A percentile compares a stretch with the other conserved stretches of the same genome.
These are phyloP conservation scores for Taphrina flavorubra DNA, from an alignment of 1,139 yeast genomes.

Conservation along the genomic window DNA sequence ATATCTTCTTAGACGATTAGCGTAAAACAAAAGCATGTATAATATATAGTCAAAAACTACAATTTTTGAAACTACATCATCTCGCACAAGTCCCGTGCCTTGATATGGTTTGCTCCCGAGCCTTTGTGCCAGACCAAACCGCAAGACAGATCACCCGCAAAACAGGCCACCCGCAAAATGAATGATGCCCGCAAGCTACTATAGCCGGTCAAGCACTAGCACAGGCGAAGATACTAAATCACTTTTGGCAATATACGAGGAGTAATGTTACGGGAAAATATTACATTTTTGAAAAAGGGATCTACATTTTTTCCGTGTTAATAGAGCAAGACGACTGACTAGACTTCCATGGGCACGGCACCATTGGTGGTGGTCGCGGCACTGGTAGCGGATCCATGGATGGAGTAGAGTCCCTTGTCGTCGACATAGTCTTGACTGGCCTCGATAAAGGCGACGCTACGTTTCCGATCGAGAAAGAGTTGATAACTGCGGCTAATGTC, in stretches of 20 bases:
- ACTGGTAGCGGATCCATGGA: background rate
- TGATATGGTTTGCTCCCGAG: too few relatives aligned
- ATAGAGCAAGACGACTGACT: background rate
- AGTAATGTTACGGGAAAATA: background rate
- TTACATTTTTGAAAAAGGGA: background rate
- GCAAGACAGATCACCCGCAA: too few relatives aligned
- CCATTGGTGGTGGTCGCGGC: slow-evolving; percentile 6
- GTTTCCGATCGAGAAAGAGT: slow-evolving; percentile 81
- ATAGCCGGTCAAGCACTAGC: too few relatives aligned
- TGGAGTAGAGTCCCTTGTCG: slow-evolving; percentile 11
- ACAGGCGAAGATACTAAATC: too few relatives aligned
- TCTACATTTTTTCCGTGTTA: background rate
- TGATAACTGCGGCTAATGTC: slow-evolving; percentile 89
- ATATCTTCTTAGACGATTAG: slow-evolving; percentile 15
- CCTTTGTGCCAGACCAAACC: too few relatives aligned
- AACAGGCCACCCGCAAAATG: too few relatives aligned
- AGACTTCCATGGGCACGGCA: slow-evolving; percentile 24
- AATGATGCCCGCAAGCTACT: too few relatives aligned
- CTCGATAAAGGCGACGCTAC: slow-evolving; percentile 81
- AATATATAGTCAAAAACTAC: slow-evolving; percentile 11
- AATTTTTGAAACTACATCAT: background rate
- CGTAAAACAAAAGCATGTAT: slow-evolving; percentile 17
- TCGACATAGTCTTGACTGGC: slow-evolving; percentile 22
- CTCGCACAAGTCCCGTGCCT: too few relatives aligned
- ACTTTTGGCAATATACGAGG: too few relatives aligned